Conservation (phyloP, 345 rosid species). For the Xanthoceras sorbifolium region DNA sequence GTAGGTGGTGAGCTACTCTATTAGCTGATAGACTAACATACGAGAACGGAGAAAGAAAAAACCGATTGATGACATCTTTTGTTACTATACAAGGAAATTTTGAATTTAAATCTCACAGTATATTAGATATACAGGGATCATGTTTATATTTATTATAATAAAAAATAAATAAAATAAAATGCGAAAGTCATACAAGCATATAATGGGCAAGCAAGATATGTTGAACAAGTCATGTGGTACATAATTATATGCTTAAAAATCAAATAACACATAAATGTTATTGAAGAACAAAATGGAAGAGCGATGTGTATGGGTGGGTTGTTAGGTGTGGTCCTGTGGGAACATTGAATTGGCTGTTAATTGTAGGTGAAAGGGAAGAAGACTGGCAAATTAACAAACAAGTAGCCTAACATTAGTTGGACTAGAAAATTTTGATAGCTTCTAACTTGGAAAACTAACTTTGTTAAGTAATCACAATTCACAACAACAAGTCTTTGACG, state of each 20-base stretch:
- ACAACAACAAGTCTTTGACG: background rate
- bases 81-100: no score
- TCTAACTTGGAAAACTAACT: background rate
- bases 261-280: no score
- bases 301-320: no score
- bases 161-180: no score
- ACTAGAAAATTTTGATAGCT: background rate
- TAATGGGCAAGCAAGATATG: background rate
- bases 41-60: no score
- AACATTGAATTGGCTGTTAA: background rate
- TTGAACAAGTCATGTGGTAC: background rate
- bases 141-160: background rate
- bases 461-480: background rate
- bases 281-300: background rate
- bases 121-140: no score
- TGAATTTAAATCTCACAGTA: no score
- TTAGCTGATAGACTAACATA: no score
- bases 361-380: background rate
- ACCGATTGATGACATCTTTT: no score
- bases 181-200: background rate
- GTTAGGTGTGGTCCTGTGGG: constrained; percentile 6
- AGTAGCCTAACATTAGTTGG: background rate
- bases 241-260: background rate
- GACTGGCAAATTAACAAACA: background rate
- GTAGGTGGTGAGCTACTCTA: no score